Conservation (phyloP, 371 early-diverging fungal species). For the Zychaea mexicana region DNA sequence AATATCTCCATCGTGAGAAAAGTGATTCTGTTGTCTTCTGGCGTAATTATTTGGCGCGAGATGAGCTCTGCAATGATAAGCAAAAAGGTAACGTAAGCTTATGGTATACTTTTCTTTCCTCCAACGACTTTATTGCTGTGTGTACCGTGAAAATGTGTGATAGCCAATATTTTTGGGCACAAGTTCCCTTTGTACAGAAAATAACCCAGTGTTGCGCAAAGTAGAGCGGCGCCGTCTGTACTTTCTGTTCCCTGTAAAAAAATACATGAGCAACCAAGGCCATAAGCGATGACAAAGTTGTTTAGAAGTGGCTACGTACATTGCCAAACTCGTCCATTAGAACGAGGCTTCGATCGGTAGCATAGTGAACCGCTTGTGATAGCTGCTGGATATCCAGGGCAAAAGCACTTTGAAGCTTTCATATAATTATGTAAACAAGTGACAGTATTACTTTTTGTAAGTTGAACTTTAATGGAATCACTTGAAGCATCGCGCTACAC, state of each 20-base stretch:
- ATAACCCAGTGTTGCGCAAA: constrained; percentile 58
- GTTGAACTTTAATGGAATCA: not conserved
- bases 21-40: constrained; percentile 1
- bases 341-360: constrained; percentile 57
- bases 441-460: not conserved
- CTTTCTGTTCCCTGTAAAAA: constrained; percentile 40
- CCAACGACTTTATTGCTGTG: too few relatives aligned
- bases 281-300: not conserved
- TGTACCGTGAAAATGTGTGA: constrained; percentile 75
- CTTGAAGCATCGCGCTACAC: too few relatives aligned
- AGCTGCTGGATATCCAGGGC: constrained; percentile 72
- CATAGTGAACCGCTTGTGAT: constrained; percentile 50
- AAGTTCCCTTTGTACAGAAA: constrained; percentile 37
- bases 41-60: constrained; percentile 4
- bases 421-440: not conserved
- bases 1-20: constrained; percentile 36
- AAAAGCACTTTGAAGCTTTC: constrained; percentile 72
- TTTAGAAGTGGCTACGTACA: constrained; percentile 15
- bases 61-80: constrained; percentile 13
- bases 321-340: constrained; percentile 69
- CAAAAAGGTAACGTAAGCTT: too few relatives aligned
- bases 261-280: too few relatives aligned
- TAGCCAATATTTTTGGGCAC: constrained; percentile 55
- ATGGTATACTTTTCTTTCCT: not conserved
- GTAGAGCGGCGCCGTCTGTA: constrained; percentile 63